phyloP scores from a whole-genome alignment of 768 basidiomycete species.

The Boletus tylopilopsis region DNA sequence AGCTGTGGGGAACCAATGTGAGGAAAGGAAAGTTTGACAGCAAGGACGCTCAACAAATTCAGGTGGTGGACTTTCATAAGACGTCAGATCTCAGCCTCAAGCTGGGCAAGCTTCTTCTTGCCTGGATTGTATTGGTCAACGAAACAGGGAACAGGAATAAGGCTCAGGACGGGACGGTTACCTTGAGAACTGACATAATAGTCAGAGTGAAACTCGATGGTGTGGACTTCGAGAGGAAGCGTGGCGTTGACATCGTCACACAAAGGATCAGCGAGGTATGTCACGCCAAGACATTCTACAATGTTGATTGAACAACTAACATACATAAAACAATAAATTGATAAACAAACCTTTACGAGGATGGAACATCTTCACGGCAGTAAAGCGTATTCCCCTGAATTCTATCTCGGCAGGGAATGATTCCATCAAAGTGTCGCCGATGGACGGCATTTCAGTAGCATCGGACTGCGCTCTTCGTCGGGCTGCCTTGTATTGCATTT shows the following conservation, averaged over 20 bases:
- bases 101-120: constrained; percentile 62
- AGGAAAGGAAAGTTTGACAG: constrained; percentile 58
- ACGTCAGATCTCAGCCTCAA: constrained; percentile 63
- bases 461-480: constrained; percentile 68
- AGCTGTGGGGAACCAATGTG: constrained; percentile 51
- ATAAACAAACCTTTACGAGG: constrained; percentile 62
- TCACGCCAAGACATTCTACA: constrained; percentile 59
- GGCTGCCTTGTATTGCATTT: constrained; percentile 47
- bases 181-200: constrained; percentile 72
- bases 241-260: constrained; percentile 59
- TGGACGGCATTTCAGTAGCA: constrained; percentile 58
- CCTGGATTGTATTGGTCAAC: constrained; percentile 32
- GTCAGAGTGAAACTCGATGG: constrained; percentile 59
- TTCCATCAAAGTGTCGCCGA: constrained; percentile 53
- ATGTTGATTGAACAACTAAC: background rate
- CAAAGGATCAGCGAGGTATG: constrained; percentile 73
- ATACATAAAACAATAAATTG: background rate
- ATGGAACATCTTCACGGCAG: constrained; percentile 67
- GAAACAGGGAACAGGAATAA: background rate
- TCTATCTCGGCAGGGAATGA: constrained; percentile 56
- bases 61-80: constrained; percentile 57
- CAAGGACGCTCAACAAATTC: constrained; percentile 64
- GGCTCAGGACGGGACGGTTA: constrained; percentile 8
- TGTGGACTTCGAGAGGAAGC: constrained; percentile 63
- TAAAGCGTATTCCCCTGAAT: constrained; percentile 57